Evolutionary conservation across 257 asterid species (phyloP).

Genomic region (Jaltomata sinuosa): DNA sequence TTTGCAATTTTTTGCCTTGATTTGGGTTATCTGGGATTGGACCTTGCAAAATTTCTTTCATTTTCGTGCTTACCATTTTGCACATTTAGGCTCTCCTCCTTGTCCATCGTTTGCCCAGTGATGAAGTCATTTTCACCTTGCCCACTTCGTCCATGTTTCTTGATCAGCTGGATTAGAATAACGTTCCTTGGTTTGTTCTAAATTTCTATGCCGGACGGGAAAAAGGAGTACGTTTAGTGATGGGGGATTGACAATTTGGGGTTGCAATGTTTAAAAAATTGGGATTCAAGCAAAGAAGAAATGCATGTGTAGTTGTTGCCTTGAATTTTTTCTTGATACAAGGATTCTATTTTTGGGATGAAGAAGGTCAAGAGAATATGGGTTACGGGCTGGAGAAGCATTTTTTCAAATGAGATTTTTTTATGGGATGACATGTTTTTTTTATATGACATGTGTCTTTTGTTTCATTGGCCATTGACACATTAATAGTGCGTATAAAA

Average conservation of each 20-base stretch:
- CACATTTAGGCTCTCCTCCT: neutral
- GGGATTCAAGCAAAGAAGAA: neutral
- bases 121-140: neutral
- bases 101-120: neutral
- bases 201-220: neutral
- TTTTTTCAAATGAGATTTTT: neutral
- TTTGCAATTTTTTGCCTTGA: neutral
- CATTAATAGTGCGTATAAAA: neutral
- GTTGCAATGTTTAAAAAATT: neutral
- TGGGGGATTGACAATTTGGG: neutral
- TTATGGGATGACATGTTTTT: neutral
- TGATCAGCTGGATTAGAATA: neutral
- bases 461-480: neutral
- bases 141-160: neutral
- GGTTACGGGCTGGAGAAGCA: neutral
- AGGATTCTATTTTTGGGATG: neutral
- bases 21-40: neutral
- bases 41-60: neutral
- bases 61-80: neutral
- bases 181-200: neutral
- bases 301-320: neutral
- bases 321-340: neutral
- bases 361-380: neutral
- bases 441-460: neutral
- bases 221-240: neutral